Evolutionary conservation across 2,329 filamentous ascomycete genomes (phyloP).

Genomic region (Monosporascus sp.): DNA sequence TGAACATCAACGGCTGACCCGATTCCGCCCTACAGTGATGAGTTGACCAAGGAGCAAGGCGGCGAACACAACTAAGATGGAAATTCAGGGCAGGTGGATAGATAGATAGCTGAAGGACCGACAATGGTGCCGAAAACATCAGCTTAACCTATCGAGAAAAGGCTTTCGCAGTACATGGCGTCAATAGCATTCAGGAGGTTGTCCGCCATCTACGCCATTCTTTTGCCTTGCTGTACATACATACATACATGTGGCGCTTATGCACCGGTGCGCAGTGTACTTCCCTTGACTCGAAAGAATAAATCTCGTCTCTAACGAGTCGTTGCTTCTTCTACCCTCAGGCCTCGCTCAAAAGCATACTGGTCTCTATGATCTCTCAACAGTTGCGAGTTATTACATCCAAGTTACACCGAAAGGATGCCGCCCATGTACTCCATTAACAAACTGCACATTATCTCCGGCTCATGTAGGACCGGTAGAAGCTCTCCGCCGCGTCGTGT

Average conservation of each 20-base stretch:
- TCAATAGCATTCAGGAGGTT: conserved; percentile 3
- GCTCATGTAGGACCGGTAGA: conserved; percentile 84
- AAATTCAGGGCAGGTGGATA: conserved; percentile 7
- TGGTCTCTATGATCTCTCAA: neutral
- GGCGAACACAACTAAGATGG: conserved; percentile 56
- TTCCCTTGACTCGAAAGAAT: conserved; percentile 13
- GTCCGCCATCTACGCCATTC: conserved; percentile 11
- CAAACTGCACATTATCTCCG: conserved; percentile 31
- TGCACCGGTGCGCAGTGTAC: conserved; percentile 6
- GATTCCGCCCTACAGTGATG: conserved; percentile 50
- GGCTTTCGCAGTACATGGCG: neutral
- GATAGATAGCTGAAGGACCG: neutral
- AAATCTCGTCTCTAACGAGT: conserved; percentile 10
- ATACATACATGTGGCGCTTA: conserved; percentile 15
- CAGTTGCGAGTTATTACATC: neutral
- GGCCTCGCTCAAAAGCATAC: too few species aligned
- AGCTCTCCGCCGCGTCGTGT: conserved; percentile 74
- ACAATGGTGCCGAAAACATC: neutral
- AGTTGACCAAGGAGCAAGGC: conserved; percentile 67
- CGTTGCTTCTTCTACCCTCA: neutral
- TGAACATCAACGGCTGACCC: neutral
- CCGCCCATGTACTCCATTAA: neutral
- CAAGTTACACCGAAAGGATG: neutral
- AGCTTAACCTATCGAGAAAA: neutral
- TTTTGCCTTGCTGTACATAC: conserved; percentile 24